Conservation (phyloP, 495 filamentous ascomycete genomes). For the Lasiosphaeria hispida region DNA sequence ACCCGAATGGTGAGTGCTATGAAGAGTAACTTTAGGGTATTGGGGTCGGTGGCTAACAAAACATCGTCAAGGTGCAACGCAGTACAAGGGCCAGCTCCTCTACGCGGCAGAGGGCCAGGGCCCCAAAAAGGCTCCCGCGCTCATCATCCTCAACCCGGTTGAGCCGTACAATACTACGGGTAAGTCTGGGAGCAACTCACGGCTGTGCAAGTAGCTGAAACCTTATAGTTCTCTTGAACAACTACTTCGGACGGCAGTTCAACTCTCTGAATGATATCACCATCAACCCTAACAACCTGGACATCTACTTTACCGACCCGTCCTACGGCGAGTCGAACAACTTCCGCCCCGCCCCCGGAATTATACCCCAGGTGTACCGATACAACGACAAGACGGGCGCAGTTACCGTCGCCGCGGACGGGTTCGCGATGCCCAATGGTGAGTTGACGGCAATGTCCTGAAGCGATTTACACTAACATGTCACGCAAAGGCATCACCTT, state of each 20-base stretch:
- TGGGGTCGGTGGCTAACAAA: neutral
- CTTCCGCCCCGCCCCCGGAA: constrained; percentile 49
- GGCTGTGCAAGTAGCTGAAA: neutral
- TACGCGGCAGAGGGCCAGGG: constrained; percentile 50
- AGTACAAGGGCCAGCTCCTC: constrained; percentile 46
- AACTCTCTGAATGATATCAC: constrained; percentile 60
- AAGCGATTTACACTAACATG: neutral
- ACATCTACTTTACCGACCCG: constrained; percentile 64
- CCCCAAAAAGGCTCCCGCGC: constrained; percentile 36
- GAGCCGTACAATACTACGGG: constrained; percentile 51
- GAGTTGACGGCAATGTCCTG: neutral
- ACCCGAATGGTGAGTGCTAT: constrained; percentile 51
- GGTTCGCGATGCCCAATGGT: constrained; percentile 56
- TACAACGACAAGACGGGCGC: constrained; percentile 46
- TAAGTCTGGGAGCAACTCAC: constrained; percentile 15
- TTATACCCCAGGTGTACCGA: constrained; percentile 58
- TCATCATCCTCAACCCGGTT: constrained; percentile 46
- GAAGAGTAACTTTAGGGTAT: too few species aligned
- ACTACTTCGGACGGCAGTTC: constrained; percentile 58
- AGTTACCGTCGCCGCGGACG: constrained; percentile 54
- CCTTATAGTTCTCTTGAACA: constrained; percentile 40
- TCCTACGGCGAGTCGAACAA: constrained; percentile 59
- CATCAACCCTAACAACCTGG: constrained; percentile 49
- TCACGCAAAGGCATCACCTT: constrained; percentile 47
- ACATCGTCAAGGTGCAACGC: constrained; percentile 40